A percentile compares a stretch with the other conserved stretches of the same genome.
These are phyloP conservation scores for Diplocarpon mali DNA, from an alignment of 2,329 filamentous ascomycete species.

Conservation along the genomic window DNA sequence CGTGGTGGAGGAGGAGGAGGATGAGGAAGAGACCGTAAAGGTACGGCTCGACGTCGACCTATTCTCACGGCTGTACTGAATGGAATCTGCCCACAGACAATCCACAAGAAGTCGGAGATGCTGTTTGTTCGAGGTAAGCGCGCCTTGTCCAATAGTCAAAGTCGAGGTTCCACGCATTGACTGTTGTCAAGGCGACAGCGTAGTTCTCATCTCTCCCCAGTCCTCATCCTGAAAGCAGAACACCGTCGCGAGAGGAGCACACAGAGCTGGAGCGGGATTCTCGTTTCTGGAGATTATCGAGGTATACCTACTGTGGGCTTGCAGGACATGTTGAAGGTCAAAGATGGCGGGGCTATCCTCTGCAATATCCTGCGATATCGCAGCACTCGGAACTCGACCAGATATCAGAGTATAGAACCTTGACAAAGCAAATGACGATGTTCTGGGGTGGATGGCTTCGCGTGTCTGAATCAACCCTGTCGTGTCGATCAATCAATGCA, in stretches of 20 bases:
- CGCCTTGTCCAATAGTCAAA: neutral
- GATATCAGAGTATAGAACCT: no score
- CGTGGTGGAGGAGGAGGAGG: slow-evolving; percentile 77
- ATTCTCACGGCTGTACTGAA: neutral
- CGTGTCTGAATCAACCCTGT: no score
- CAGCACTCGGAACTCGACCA: no score
- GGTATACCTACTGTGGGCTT: no score
- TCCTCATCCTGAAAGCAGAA: slow-evolving; percentile 18
- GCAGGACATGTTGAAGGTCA: no score
- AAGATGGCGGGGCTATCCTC: no score
- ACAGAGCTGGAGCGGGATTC: no score
- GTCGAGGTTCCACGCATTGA: slow-evolving; percentile 9
- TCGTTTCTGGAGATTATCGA: no score
- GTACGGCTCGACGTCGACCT: slow-evolving; percentile 33
- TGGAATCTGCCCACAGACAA: slow-evolving; percentile 45
- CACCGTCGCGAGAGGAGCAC: no score
- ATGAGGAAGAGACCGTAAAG: slow-evolving; percentile 65
- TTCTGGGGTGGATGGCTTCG: no score
- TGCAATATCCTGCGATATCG: no score
- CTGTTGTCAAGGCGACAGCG: slow-evolving; percentile 49
- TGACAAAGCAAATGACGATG: neutral
- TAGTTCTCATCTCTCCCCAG: slow-evolving; percentile 56
- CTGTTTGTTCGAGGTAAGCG: slow-evolving; percentile 82
- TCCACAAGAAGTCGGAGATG: slow-evolving; percentile 98
- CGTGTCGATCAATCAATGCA: neutral